Conservation (phyloP, 2,329 filamentous ascomycete genomes). For the Fusarium chaquense region DNA sequence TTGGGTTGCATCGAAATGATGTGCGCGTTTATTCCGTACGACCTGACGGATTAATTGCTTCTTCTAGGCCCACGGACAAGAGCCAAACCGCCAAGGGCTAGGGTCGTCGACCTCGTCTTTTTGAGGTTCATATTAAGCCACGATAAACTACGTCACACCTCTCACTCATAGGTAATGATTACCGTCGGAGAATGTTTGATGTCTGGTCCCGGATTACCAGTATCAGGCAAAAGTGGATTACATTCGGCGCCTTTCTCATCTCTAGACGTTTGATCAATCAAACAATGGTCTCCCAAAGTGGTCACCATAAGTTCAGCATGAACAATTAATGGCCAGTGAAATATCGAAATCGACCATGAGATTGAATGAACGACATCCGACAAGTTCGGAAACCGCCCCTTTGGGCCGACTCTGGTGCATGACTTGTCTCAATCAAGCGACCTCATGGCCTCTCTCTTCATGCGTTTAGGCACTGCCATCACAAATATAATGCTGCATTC, state of each 20-base stretch:
- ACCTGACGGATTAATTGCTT: conserved; percentile 8
- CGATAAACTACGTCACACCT: not conserved
- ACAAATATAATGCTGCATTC: conserved; percentile 35
- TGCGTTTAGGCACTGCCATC: conserved; percentile 42
- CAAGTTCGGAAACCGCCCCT: conserved; percentile 26
- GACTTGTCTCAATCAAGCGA: conserved; percentile 43
- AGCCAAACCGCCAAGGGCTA: not conserved
- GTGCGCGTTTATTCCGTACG: conserved; percentile 22
- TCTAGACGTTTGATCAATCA: conserved; percentile 36
- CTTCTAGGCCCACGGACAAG: not conserved
- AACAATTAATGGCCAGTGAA: conserved; percentile 23
- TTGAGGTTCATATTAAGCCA: not conserved
- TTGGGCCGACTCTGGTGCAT: conserved; percentile 39
- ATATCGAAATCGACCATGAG: not conserved
- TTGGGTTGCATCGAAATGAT: conserved; percentile 12
- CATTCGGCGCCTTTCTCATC: conserved; percentile 22
- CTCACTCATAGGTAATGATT: not conserved
- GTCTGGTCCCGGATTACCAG: conserved; percentile 4
- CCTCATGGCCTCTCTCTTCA: conserved; percentile 41
- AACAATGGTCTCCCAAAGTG: conserved; percentile 25
- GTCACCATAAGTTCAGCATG: conserved; percentile 21
- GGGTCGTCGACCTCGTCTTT: not conserved
- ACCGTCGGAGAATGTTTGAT: not conserved
- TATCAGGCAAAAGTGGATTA: not conserved
- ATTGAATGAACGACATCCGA: conserved; percentile 24